Evolutionary conservation across 1,284 basidiomycete genomes (phyloP).

Genomic region (Pascua sp.): DNA sequence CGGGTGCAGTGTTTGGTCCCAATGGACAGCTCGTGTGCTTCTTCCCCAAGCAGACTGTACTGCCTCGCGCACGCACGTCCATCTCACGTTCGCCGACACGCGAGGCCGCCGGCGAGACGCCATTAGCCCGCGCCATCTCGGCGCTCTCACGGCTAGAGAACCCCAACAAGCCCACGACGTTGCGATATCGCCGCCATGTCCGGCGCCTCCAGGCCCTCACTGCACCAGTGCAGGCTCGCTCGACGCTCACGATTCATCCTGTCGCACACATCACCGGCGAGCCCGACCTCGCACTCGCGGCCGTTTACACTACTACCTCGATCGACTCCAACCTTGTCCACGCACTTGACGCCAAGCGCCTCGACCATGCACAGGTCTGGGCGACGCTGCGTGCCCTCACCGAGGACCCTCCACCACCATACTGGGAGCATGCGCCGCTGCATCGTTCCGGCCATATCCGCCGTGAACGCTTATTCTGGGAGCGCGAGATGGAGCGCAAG

Average conservation of each 20-base stretch:
- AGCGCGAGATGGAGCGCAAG: conserved; percentile 37
- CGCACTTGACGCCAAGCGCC: conserved; percentile 60
- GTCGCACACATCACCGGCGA: conserved; percentile 57
- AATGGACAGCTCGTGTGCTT: conserved; percentile 83
- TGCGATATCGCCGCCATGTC: conserved; percentile 13
- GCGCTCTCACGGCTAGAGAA: conserved; percentile 41
- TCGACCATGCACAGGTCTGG: conserved; percentile 72
- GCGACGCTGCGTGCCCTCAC: conserved; percentile 58
- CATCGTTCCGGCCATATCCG: conserved; percentile 8
- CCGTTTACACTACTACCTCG: conserved; percentile 56
- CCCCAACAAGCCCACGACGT: conserved; percentile 21
- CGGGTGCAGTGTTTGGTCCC: conserved; percentile 65
- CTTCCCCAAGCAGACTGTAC: conserved; percentile 58
- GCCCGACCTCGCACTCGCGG: conserved; percentile 62
- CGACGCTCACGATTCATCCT: conserved; percentile 62
- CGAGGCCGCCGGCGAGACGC: conserved; percentile 14
- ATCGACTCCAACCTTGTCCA: conserved; percentile 59
- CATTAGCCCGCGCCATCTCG: conserved; percentile 40
- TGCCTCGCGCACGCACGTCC: conserved; percentile 32
- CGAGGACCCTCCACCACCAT: conserved; percentile 38
- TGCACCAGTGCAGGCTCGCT: conserved; percentile 37
- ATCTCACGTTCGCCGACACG: conserved; percentile 41
- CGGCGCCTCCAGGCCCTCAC: conserved; percentile 11
- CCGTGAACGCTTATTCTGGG: conserved; percentile 32
- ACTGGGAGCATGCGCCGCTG: conserved; percentile 20